Evolutionary conservation across 2,329 filamentous ascomycete species (phyloP), one percentile per base, ranked within the genome.

Genomic region (Aspergillus chevalieri): DNA sequence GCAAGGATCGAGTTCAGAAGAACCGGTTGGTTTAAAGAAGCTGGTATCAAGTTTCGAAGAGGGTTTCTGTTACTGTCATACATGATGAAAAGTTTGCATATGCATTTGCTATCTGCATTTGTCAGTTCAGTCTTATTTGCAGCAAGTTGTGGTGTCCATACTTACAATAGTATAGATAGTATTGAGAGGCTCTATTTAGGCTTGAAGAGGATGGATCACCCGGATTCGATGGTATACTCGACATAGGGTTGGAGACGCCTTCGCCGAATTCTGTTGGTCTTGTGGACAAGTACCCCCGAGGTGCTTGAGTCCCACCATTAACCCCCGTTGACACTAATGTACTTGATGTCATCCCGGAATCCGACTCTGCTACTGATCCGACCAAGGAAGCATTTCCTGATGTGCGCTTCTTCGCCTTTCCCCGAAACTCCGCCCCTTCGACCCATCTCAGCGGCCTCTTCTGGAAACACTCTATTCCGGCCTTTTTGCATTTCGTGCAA

Each of bases 41-140:
- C 52, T 22, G 65, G 43, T 15, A 68, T 65, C 4, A 69, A 48
- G 19, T 54, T 64, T 41, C 65, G 53, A 24, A 69, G 62, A 1
- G 66, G 65, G 47, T 69, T 69, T 19, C 52, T 57, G 21, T 63
- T 50, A 47, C 65, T 68, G 45, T 69, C 65, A 42, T 68, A 66
- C 22, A 69, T 64, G 30, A 60, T 59, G 47, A 61, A 65, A 3
- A 69, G 52, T 46, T 65, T 60, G 57, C 65, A 67, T 55, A 68
- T 66, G 21, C 57, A 58, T 12, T 62, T 56, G 39, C 65, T 63
- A 52, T 68, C 66, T 68, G 17, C 9, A 6, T 4, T 1, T 3
- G 6, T 14, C 9, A 44, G 5, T 39, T 17, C 19, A 7, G 14
- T 21, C 14, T 22, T 12, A 6, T 19, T 34, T 19, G 4, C 44